These are phyloP conservation scores for Incumbomyces lentus DNA, from an alignment of 2,329 filamentous ascomycete species.

Conservation along the genomic window DNA sequence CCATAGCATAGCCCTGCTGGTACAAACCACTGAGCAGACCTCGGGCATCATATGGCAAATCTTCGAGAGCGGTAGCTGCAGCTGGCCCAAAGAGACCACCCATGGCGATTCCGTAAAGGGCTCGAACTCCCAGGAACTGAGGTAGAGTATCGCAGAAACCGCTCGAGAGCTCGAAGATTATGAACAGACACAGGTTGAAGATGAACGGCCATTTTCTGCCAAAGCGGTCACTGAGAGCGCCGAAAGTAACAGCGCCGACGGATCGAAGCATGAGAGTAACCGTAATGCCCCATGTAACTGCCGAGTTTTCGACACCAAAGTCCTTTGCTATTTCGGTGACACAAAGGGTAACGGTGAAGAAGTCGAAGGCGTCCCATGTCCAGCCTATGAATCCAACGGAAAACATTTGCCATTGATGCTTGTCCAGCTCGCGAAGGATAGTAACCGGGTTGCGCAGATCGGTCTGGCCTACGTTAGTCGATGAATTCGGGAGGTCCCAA, in stretches of 20 bases:
- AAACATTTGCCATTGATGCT: constrained; percentile 51
- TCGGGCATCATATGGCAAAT: constrained; percentile 47
- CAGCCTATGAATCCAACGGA: constrained; percentile 31
- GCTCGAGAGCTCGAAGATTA: constrained; percentile 48
- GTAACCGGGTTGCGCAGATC: constrained; percentile 40
- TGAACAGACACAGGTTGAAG: constrained; percentile 49
- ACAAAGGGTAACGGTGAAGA: constrained; percentile 50
- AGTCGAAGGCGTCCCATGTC: constrained; percentile 49
- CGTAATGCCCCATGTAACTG: constrained; percentile 44
- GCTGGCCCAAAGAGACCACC: constrained; percentile 52
- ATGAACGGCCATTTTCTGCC: constrained; percentile 50
- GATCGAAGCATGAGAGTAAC: no score
- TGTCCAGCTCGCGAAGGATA: constrained; percentile 41
- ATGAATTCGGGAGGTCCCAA: not conserved
- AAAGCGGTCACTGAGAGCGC: constrained; percentile 40
- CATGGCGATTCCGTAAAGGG: constrained; percentile 54
- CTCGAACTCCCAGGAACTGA: constrained; percentile 47
- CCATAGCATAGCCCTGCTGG: constrained; percentile 53
- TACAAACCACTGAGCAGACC: constrained; percentile 52
- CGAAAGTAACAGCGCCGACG: constrained; percentile 49
- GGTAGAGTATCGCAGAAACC: constrained; percentile 49
- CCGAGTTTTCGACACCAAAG: constrained; percentile 43
- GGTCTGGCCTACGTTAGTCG: not conserved
- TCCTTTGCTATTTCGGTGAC: constrained; percentile 41
- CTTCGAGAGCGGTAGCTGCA: constrained; percentile 51